Evolutionary conservation across 352 stramenopile genomes (phyloP).

Genomic region (Globisporangium radiosum): DNA sequence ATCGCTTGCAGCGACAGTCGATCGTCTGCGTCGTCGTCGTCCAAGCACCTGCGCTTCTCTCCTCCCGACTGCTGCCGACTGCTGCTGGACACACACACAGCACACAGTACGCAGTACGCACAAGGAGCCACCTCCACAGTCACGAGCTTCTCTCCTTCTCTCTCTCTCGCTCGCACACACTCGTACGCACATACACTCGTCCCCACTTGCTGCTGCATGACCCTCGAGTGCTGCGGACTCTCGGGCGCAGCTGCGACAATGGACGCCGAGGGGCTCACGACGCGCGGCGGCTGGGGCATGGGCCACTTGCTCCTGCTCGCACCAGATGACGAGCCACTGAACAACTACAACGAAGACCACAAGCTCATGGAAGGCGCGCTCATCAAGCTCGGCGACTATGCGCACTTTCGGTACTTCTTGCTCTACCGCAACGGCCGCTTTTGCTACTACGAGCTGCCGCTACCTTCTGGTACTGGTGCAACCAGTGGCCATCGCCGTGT

Average conservation of each 20-base stretch:
- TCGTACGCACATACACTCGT: too few relatives aligned
- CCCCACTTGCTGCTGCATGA: neutral
- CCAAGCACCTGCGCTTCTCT: too few relatives aligned
- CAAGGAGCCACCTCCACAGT: too few relatives aligned
- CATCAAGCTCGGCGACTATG: constrained; percentile 84
- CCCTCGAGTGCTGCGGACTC: constrained; percentile 12
- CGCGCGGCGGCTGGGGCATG: constrained; percentile 9
- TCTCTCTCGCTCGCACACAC: too few relatives aligned
- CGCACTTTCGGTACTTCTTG: constrained; percentile 83
- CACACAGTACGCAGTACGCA: too few relatives aligned
- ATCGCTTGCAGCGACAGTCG: too few relatives aligned
- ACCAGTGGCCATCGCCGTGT: constrained; percentile 28
- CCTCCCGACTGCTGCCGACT: too few relatives aligned
- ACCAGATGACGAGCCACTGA: constrained; percentile 47
- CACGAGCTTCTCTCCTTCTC: too few relatives aligned
- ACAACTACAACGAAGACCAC: constrained; percentile 80
- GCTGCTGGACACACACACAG: too few relatives aligned
- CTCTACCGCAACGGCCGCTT: constrained; percentile 78
- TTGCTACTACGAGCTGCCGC: constrained; percentile 84
- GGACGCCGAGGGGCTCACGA: constrained; percentile 9
- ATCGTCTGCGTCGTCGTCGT: too few relatives aligned
- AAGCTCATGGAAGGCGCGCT: constrained; percentile 83
- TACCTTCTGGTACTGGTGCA: constrained; percentile 24
- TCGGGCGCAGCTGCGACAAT: neutral
- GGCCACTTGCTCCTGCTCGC: constrained; percentile 11